A percentile compares a stretch with the other conserved stretches of the same genome.
These are phyloP conservation scores for Wickerhamomyces bisporus DNA, from an alignment of 805 yeast species.

Conservation along the genomic window DNA sequence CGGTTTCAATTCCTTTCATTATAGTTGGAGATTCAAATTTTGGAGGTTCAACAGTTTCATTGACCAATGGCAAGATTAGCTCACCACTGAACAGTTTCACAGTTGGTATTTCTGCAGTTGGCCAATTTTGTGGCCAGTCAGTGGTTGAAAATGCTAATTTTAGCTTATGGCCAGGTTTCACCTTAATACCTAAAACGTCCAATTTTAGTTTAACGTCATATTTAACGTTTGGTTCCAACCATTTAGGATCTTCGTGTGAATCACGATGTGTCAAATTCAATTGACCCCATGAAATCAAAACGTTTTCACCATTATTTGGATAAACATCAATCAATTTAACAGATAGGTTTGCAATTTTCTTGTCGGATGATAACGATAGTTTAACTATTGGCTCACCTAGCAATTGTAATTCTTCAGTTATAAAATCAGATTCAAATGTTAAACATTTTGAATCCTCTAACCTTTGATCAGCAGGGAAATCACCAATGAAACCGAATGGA, in stretches of 20 bases:
- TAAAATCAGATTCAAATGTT: conserved; percentile 29
- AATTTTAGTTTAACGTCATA: conserved; percentile 31
- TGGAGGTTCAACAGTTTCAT: conserved; percentile 18
- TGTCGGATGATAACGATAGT: conserved; percentile 30
- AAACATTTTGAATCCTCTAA: conserved; percentile 36
- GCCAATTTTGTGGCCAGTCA: conserved; percentile 48
- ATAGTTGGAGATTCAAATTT: conserved; percentile 27
- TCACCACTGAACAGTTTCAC: conserved; percentile 29
- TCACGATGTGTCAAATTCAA: conserved; percentile 37
- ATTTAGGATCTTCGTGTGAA: conserved; percentile 37
- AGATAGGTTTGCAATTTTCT: conserved; percentile 33
- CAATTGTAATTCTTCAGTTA: conserved; percentile 23
- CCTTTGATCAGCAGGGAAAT: conserved; percentile 41
- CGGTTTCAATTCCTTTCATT: conserved; percentile 23
- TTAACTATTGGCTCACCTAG: conserved; percentile 35
- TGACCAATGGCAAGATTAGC: conserved; percentile 26
- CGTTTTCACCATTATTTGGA: conserved; percentile 27
- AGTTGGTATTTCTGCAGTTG: conserved; percentile 36
- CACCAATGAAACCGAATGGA: conserved; percentile 43
- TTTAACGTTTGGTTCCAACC: conserved; percentile 25
- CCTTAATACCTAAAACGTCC: conserved; percentile 36
- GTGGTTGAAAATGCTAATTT: conserved; percentile 38
- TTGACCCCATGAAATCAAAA: conserved; percentile 42
- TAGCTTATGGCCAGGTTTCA: conserved; percentile 32
- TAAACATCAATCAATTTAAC: conserved; percentile 36